A percentile compares a stretch with the other conserved stretches of the same genome.
phyloP scores from a whole-genome alignment of 257 asterid species.

The Solanum piurae region DNA sequence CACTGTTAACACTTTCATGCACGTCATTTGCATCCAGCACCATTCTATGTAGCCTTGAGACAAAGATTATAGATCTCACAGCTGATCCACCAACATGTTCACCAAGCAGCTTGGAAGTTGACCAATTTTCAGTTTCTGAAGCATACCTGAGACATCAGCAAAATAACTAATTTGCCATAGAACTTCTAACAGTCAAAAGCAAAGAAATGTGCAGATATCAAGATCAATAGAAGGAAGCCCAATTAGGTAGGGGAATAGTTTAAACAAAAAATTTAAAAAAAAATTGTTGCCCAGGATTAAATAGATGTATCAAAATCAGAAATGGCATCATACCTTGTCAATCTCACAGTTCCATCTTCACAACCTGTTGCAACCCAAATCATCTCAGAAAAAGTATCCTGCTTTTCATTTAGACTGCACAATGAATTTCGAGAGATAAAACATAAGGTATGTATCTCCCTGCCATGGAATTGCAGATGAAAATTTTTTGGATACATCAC shows the following conservation, averaged over 20 bases:
- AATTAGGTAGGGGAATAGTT: background rate
- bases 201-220: background rate
- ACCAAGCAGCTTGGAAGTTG: conserved; percentile 71
- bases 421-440: conserved; percentile 36
- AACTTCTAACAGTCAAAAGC: background rate
- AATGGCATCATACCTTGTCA: conserved; percentile 53
- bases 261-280: background rate
- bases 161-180: background rate
- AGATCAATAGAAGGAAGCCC: background rate
- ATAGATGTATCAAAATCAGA: background rate
- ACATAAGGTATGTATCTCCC: conserved; percentile 85
- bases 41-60: conserved; percentile 45
- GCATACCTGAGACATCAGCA: conserved; percentile 48
- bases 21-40: conserved; percentile 22
- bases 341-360: conserved; percentile 96
- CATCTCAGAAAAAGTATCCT: conserved; percentile 18
- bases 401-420: conserved; percentile 27
- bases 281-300: background rate
- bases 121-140: conserved; percentile 55
- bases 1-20: conserved; percentile 16
- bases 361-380: conserved; percentile 89
- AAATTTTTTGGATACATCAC: conserved; percentile 66
- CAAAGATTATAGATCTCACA: conserved; percentile 70
- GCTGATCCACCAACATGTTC: conserved; percentile 99
- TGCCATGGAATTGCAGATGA: conserved; percentile 93